phyloP scores from a whole-genome alignment of 257 asterid genomes.

The Fraxinus cuspidata region DNA sequence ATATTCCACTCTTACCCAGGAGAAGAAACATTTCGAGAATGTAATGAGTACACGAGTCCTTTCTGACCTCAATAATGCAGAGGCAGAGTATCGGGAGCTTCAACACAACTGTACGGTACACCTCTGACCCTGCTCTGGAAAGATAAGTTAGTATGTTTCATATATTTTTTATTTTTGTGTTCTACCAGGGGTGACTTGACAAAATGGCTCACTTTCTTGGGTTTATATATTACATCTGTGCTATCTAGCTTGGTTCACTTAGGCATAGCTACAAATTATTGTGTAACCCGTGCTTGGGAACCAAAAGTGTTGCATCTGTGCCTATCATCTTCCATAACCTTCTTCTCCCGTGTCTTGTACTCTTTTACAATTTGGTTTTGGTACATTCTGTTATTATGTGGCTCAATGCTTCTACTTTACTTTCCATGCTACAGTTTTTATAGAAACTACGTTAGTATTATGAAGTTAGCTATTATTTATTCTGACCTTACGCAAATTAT shows the following conservation, averaged over 20 bases:
- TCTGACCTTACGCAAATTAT: not conserved
- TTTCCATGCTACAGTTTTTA: not conserved
- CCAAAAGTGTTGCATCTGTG: conserved; percentile 5
- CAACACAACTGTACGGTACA: conserved; percentile 67
- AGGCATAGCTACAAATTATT: not conserved
- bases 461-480: not conserved
- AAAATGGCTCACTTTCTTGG: conserved; percentile 21
- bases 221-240: not conserved
- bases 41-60: conserved; percentile 56
- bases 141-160: conserved; percentile 15
- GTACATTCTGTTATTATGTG: not conserved
- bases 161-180: not conserved
- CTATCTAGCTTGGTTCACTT: not conserved
- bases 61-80: conserved; percentile 50
- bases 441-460: too few relatives aligned
- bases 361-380: not conserved
- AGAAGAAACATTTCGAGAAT: conserved; percentile 58
- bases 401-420: conserved; percentile 6
- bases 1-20: conserved; percentile 44
- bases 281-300: conserved; percentile 14
- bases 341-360: not conserved
- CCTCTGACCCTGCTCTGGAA: conserved; percentile 26
- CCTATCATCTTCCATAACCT: not conserved
- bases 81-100: conserved; percentile 55
- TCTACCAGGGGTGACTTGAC: conserved; percentile 4